phyloP scores from a whole-genome alignment of 1,139 yeast species.

The Diutina neorugosa region DNA sequence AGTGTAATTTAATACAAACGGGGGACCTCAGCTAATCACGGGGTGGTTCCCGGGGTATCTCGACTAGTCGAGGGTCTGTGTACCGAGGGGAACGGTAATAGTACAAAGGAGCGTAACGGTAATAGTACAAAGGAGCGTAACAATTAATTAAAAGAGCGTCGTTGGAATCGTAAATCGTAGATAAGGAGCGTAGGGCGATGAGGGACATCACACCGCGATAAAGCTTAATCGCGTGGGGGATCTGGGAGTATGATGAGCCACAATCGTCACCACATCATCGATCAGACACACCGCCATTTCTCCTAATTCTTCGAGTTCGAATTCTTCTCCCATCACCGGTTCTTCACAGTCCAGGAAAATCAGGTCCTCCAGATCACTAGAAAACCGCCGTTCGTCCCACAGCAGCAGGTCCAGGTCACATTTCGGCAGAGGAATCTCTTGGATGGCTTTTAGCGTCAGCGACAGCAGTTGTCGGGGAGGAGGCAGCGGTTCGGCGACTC shows the following conservation, averaged over 20 bases:
- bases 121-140: no score
- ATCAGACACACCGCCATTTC: slow-evolving; percentile 11
- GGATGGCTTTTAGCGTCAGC: slow-evolving; percentile 8
- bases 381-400: slow-evolving; percentile 4
- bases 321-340: slow-evolving; percentile 7
- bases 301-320: slow-evolving; percentile 12
- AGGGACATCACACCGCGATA: neutral
- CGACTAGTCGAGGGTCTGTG: no score
- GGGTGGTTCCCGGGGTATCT: no score
- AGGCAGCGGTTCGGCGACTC: neutral
- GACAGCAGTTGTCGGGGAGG: neutral
- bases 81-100: neutral
- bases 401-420: slow-evolving; percentile 1
- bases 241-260: slow-evolving; percentile 7
- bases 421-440: slow-evolving; percentile 6
- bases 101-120: neutral
- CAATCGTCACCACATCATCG: slow-evolving; percentile 15
- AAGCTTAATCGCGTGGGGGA: neutral
- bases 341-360: slow-evolving; percentile 11
- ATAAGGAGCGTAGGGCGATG: neutral
- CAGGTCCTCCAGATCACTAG: slow-evolving; percentile 11
- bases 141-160: no score
- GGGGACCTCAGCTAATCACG: no score
- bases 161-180: no score
- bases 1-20: no score